phyloP scores from a whole-genome alignment of 1,284 basidiomycete genomes.

The Leccinum cinnamomeum region DNA sequence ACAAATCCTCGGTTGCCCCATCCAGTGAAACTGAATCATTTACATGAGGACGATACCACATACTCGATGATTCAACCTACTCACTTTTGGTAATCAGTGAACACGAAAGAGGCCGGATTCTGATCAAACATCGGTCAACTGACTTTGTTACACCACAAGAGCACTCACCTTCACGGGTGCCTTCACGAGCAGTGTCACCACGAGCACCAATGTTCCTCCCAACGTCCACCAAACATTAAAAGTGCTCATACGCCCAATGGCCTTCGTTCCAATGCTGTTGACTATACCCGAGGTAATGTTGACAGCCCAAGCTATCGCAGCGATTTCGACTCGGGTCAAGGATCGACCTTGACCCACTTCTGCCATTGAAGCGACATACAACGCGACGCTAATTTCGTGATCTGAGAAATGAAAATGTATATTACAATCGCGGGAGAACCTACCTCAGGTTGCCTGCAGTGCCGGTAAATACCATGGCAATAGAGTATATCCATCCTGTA shows the following conservation, averaged over 20 bases:
- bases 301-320: slow-evolving; percentile 57
- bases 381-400: slow-evolving; percentile 43
- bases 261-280: slow-evolving; percentile 57
- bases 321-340: slow-evolving; percentile 50
- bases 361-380: slow-evolving; percentile 54
- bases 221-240: slow-evolving; percentile 65
- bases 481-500: slow-evolving; percentile 62
- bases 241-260: slow-evolving; percentile 55
- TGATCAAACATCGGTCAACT: slow-evolving; percentile 22
- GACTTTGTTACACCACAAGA: background rate
- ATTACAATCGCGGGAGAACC: background rate
- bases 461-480: slow-evolving; percentile 61
- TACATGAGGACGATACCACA: slow-evolving; percentile 3
- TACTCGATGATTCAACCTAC: slow-evolving; percentile 6
- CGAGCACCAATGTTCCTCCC: slow-evolving; percentile 57
- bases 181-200: slow-evolving; percentile 55
- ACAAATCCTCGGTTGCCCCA: slow-evolving; percentile 57
- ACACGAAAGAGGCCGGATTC: slow-evolving; percentile 56
- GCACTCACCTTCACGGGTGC: slow-evolving; percentile 49
- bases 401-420: background rate
- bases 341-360: slow-evolving; percentile 50
- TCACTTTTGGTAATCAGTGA: slow-evolving; percentile 59
- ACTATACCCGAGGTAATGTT: slow-evolving; percentile 56
- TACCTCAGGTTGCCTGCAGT: slow-evolving; percentile 60
- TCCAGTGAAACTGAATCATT: slow-evolving; percentile 50